Base-by-base conservation (phyloP, 2,329 filamentous ascomycete species). In the Phialemoniopsis sp. region DNA sequence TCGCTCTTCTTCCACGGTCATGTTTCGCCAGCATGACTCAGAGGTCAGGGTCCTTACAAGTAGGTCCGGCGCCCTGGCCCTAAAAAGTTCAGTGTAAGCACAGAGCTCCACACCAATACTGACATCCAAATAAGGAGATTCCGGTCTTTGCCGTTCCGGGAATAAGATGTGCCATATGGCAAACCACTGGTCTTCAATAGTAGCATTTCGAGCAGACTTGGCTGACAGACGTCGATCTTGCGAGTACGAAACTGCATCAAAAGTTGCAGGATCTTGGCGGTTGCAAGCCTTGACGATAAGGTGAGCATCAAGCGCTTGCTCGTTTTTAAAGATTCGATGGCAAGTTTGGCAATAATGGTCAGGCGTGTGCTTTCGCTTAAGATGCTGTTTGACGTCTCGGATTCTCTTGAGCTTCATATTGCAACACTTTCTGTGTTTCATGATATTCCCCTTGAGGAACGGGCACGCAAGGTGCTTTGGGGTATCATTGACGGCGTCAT, bases 401-500 rank as follows among this genome's bases (percentile, higher is more conserved):
- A 55, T 52, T 13, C 44, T 34, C 10, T 16, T 43, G 7, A 51
- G 40, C n/a, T 36, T 39, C 16, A 17, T 30, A 13, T 32, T 37
- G 31, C 41, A 44, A 26, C 52, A 53, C 8, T 34, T 17, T 10
- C 36, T 33, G 31, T 50, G 41, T 13, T 29, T 33, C 10, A 18
- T 13, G 1, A 40, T 38, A 15, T 52, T 42, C 13, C 40, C 35
- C 39, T 50, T 53, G 38, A 41, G 47, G 29, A 49, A 53, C 2
- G 48, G 52, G 18, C 48, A 55, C 7, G 46, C 45, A 8, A 53
- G 37, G n/a, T n/a, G n/a, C n/a, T n/a, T n/a, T n/a, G n/a, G n/a
- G n/a, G n/a, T n/a, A n/a, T n/a, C n/a, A n/a, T n/a, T n/a, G n/a
- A n/a, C n/a, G n/a, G n/a, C n/a, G n/a, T n/a, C n/a, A n/a, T n/a